phyloP scores from a whole-genome alignment of 2,329 filamentous ascomycete genomes.

The Coleophoma cylindrospora region DNA sequence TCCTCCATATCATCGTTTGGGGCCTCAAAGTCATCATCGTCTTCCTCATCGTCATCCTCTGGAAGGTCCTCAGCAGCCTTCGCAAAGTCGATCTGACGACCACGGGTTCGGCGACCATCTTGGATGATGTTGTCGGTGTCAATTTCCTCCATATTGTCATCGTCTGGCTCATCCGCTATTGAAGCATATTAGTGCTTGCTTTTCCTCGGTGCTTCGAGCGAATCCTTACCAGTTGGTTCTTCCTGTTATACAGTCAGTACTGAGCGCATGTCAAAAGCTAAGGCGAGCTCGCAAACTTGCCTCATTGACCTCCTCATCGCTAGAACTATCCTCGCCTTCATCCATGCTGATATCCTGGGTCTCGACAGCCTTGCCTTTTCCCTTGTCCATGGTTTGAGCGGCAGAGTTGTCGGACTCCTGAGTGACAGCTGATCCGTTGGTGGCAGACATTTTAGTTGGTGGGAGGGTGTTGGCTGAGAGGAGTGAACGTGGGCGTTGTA shows the following conservation, averaged over 20 bases:
- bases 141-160: slow-evolving; percentile 85
- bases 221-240: slow-evolving; percentile 20
- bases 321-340: slow-evolving; percentile 64
- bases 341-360: slow-evolving; percentile 63
- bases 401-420: slow-evolving; percentile 24
- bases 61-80: slow-evolving; percentile 80
- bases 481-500: neutral
- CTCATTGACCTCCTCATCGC: slow-evolving; percentile 63
- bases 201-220: too few species aligned
- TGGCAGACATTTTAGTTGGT: slow-evolving; percentile 34
- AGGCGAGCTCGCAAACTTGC: slow-evolving; percentile 34
- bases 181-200: too few species aligned
- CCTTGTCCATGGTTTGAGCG: slow-evolving; percentile 59
- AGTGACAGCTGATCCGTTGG: slow-evolving; percentile 36
- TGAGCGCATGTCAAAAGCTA: neutral
- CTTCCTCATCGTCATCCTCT: slow-evolving; percentile 72
- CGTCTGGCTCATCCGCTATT: slow-evolving; percentile 65
- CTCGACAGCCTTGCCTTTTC: slow-evolving; percentile 75
- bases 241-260: slow-evolving; percentile 11
- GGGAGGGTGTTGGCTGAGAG: neutral
- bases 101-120: slow-evolving; percentile 78
- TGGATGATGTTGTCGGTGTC: slow-evolving; percentile 82
- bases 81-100: slow-evolving; percentile 87
- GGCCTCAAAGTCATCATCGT: slow-evolving; percentile 63
- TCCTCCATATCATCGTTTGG: slow-evolving; percentile 66